These are phyloP conservation scores for Raphanus hybrid DNA, from an alignment of 441 rosid genomes.

Conservation along the genomic window DNA sequence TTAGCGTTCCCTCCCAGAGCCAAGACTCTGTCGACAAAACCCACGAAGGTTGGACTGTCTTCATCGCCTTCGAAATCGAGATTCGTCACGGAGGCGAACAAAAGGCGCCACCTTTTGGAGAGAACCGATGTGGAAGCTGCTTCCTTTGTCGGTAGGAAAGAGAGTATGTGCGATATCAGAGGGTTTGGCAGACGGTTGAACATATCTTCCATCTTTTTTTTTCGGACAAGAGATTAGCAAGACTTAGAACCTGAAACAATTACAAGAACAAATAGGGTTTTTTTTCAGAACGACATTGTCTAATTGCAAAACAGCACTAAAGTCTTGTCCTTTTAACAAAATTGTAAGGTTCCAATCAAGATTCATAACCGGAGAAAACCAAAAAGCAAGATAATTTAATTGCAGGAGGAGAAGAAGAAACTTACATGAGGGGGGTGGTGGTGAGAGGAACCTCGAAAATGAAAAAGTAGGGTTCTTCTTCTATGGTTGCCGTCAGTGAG, in stretches of 20 bases:
- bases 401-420: background rate
- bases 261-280: background rate
- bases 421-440: slow-evolving; percentile 11
- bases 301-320: slow-evolving; percentile 16
- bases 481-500: slow-evolving; percentile 2
- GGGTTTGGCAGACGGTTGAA: slow-evolving; percentile 14
- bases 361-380: background rate
- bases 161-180: slow-evolving; percentile 13
- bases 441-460: slow-evolving; percentile 1
- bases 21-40: slow-evolving; percentile 17
- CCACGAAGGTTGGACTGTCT: background rate
- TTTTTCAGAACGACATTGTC: background rate
- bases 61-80: slow-evolving; percentile 4
- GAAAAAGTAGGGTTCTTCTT: slow-evolving; percentile 20
- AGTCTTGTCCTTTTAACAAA: slow-evolving; percentile 18
- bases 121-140: slow-evolving; percentile 33
- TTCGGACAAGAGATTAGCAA: background rate
- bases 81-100: slow-evolving; percentile 19
- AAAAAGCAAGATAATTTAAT: background rate
- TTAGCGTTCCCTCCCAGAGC: slow-evolving; percentile 10
- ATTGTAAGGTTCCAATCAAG: background rate
- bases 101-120: slow-evolving; percentile 24
- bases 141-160: slow-evolving; percentile 21
- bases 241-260: background rate
- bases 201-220: background rate